Evolutionary conservation across 2,329 filamentous ascomycete genomes (phyloP).

Genomic region (Aschersonia sp.): DNA sequence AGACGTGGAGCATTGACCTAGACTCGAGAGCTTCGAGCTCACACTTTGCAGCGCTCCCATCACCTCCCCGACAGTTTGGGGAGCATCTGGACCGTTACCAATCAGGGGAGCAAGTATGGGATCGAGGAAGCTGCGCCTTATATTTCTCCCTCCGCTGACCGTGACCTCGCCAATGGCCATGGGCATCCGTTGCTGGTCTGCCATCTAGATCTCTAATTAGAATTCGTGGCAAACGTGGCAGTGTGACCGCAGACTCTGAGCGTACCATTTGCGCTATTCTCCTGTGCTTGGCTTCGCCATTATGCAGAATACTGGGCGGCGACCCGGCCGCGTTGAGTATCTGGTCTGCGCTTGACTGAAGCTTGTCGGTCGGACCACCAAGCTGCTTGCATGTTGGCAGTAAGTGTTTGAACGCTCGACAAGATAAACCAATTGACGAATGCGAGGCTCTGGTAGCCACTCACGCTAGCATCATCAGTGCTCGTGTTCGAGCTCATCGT

Average conservation of each 20-base stretch:
- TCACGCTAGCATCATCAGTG: conserved; percentile 15
- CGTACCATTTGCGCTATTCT: conserved; percentile 22
- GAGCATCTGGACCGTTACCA: conserved; percentile 46
- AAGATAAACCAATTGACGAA: no score
- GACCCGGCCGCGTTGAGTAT: conserved; percentile 24
- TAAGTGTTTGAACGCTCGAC: no score
- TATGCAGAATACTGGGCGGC: conserved; percentile 18
- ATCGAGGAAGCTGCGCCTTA: conserved; percentile 72
- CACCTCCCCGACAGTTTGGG: conserved; percentile 69
- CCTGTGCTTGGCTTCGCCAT: conserved; percentile 23
- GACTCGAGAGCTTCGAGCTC: conserved; percentile 60
- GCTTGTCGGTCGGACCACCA: conserved; percentile 23
- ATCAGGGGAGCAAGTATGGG: conserved; percentile 67
- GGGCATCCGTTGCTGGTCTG: conserved; percentile 72
- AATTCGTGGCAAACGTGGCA: neutral
- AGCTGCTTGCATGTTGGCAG: conserved; percentile 10
- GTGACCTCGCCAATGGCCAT: conserved; percentile 78
- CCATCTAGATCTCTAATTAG: conserved; percentile 16
- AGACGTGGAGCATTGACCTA: conserved; percentile 43
- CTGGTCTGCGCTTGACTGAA: conserved; percentile 21
- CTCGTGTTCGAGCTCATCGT: conserved; percentile 19
- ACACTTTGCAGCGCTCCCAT: conserved; percentile 56
- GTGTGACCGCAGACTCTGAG: no score
- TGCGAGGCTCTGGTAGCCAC: conserved; percentile 1
- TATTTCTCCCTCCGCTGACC: conserved; percentile 69